These are phyloP conservation scores for Immersiella caudata DNA, from an alignment of 495 filamentous ascomycete species.

Conservation along the genomic window DNA sequence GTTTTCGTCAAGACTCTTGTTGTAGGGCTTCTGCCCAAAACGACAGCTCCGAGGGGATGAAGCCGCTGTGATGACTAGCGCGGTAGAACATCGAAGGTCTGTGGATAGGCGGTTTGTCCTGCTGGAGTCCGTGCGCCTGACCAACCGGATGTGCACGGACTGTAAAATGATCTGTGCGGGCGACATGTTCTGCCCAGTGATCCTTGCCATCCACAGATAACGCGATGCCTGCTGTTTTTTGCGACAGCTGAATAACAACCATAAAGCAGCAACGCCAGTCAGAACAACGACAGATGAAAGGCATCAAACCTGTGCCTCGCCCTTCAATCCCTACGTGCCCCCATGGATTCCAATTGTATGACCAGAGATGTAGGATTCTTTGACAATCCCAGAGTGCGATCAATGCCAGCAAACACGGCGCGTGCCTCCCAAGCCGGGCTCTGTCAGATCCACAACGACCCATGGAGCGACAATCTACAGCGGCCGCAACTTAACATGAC, in stretches of 20 bases:
- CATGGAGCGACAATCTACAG: not conserved
- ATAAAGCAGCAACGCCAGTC: too few species aligned
- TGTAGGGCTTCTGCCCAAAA: not conserved
- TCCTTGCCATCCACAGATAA: too few species aligned
- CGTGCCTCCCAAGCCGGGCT: too few species aligned
- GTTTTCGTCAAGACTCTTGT: not conserved
- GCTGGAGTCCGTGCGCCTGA: not conserved
- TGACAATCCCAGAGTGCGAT: too few species aligned
- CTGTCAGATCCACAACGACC: not conserved
- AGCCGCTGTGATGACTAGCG: not conserved
- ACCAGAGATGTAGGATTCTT: too few species aligned
- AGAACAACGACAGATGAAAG: too few species aligned
- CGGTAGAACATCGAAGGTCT: not conserved
- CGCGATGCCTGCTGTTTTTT: too few species aligned
- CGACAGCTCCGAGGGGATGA: not conserved
- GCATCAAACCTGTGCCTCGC: too few species aligned
- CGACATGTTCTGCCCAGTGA: not conserved
- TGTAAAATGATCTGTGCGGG: not conserved
- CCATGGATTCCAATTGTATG: too few species aligned
- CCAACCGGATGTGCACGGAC: not conserved
- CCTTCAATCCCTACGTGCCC: too few species aligned
- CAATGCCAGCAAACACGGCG: too few species aligned
- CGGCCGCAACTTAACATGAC: conserved; percentile 18
- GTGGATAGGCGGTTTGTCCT: not conserved
- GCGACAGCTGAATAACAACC: too few species aligned